Evolutionary conservation across 2,329 filamentous ascomycete species (phyloP), one percentile per base, ranked within the genome.

Genomic region (Aspergillus nomiae): DNA sequence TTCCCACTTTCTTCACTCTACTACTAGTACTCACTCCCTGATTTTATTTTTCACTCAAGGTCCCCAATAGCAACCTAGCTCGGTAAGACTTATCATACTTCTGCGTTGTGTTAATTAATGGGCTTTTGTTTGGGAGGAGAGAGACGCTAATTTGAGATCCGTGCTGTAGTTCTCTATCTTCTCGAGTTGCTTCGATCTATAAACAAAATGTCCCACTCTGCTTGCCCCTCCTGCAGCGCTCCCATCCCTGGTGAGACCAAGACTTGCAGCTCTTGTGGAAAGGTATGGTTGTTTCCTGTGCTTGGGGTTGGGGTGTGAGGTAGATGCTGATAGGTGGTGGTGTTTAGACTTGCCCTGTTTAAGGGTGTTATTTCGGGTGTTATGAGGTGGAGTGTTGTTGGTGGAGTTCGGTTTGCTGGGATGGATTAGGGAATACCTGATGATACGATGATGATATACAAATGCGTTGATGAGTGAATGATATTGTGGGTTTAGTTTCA

Each of bases 221-320:
- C 60, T 59, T 75, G 73, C 55, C 73, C 73, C 51, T 66, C 67
- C 24, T 75, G 72, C 65, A 68, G 67, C 50, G 66, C 69, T 43
- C 45, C 60, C 41, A 72, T 75, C 58, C 14, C 61, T 6, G 69
- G 71, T 45, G 69, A 69, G 14, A 69, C n/a, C 14, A 75, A 75
- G 70, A 72, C 65, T 41, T 75, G 73, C 61, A 24, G 9, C 50
- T 67, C 71, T 36, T 75, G 73, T 59, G 72, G 72, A 58, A 70
- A 66, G 64, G 73, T 74, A 63, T 48, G 28, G 59, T 36, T 51
- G 36, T 46, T 19, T 38, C 32, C 28, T 21, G 11, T 9, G 36
- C 28, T 43, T 53, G 28, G 34, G 24, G 4, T 46, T 9, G 14
- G 32, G 5, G 2, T 9, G 12, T 54, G 19, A 19, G 26, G 9